Conservation (phyloP, 1,284 basidiomycete species). For the Irpex lacteus region DNA sequence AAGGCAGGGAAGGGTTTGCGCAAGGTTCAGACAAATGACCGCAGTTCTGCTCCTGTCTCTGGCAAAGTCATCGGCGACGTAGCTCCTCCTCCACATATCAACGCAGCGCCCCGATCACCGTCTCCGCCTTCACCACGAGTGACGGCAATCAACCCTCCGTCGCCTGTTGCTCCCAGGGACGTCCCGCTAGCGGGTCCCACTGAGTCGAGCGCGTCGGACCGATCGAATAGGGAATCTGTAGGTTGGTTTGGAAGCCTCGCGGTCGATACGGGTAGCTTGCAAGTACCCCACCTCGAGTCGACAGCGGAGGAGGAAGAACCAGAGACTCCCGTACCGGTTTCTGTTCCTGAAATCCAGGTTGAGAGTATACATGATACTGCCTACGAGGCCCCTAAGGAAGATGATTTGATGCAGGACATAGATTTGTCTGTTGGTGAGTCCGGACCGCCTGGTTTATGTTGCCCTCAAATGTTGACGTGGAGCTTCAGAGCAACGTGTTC, state of each 20-base stretch:
- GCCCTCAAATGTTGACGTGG: too few species aligned
- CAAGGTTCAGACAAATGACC: constrained; percentile 84
- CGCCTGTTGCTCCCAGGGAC: background rate
- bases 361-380: constrained; percentile 27
- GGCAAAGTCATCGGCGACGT: constrained; percentile 80
- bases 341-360: constrained; percentile 55
- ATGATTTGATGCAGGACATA: constrained; percentile 73
- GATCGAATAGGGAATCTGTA: constrained; percentile 74
- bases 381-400: constrained; percentile 15
- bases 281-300: constrained; percentile 46
- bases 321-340: constrained; percentile 7
- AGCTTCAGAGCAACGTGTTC: constrained; percentile 61
- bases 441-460: background rate
- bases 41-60: constrained; percentile 65
- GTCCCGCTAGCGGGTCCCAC: constrained; percentile 17
- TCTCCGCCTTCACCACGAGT: constrained; percentile 39
- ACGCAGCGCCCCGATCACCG: constrained; percentile 31
- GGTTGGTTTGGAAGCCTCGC: constrained; percentile 94
- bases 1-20: constrained; percentile 75
- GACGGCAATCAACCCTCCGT: constrained; percentile 1
- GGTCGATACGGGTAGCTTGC: constrained; percentile 51
- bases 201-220: constrained; percentile 20
- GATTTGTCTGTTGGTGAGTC: constrained; percentile 63
- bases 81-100: constrained; percentile 75
- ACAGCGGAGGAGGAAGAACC: constrained; percentile 61